phyloP scores from a whole-genome alignment of 805 yeast genomes.

The Millerago galiae region DNA sequence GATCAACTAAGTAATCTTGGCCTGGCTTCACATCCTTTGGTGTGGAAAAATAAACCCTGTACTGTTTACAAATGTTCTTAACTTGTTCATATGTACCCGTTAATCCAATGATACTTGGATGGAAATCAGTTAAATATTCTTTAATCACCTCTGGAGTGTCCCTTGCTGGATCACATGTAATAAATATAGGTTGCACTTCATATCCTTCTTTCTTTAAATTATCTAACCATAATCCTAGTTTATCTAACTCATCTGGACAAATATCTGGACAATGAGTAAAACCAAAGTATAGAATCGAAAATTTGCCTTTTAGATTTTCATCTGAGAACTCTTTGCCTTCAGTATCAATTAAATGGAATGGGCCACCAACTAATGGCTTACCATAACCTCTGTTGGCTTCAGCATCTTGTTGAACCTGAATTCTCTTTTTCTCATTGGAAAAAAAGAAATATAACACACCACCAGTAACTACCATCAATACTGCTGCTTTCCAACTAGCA shows the following conservation, averaged over 20 bases:
- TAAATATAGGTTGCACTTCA: constrained; percentile 76
- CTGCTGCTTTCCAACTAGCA: constrained; percentile 80
- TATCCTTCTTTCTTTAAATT: constrained; percentile 53
- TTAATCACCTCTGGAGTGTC: constrained; percentile 83
- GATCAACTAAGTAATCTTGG: constrained; percentile 94
- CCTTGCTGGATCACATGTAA: constrained; percentile 96
- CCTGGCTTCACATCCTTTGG: constrained; percentile 93
- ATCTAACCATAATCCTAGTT: constrained; percentile 64
- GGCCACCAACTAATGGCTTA: constrained; percentile 89
- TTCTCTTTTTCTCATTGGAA: constrained; percentile 65
- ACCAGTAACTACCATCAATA: constrained; percentile 62
- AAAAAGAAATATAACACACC: constrained; percentile 68
- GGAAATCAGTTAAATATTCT: constrained; percentile 83
- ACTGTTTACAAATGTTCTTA: constrained; percentile 79
- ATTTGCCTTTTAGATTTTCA: constrained; percentile 67
- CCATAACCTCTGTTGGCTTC: constrained; percentile 86
- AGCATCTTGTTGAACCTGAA: constrained; percentile 70
- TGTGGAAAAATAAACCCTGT: constrained; percentile 94
- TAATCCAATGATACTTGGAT: constrained; percentile 80
- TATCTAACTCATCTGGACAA: constrained; percentile 96
- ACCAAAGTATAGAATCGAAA: constrained; percentile 88
- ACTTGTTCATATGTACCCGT: constrained; percentile 88
- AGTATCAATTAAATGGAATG: constrained; percentile 66
- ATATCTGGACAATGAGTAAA: constrained; percentile 98
- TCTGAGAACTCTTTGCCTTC: constrained; percentile 73